Base-by-base conservation (phyloP, 305 asterid genomes). In the Solanum hybrid region DNA sequence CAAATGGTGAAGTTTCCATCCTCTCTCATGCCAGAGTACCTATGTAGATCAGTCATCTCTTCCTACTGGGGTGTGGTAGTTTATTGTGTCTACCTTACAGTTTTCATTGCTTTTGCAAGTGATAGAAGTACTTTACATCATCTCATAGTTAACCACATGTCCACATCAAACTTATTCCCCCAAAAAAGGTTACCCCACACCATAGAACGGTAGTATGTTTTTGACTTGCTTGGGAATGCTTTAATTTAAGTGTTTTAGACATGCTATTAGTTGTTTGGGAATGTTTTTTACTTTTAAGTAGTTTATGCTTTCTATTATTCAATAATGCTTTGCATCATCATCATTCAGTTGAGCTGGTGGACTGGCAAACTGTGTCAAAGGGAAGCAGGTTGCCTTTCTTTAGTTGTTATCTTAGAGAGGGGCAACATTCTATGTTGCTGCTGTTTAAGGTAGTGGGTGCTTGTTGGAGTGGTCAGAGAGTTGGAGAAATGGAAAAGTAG, bases 1-100 rank as follows among this genome's bases (percentile, higher is more conserved):
- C 92, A 89, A 92, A 90, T 88, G 98, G 99, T 97, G 93, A 94
- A 85, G 74, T 85, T 85, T 85, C 88, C 46, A 51, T 85, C 88
- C 88, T 57, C 76, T 57, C 88, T 85, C 42, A 33, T 57, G 46
- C 31, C 88, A 51, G 88, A 51, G 42, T 57, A 57, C 88, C 88
- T 57, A 85, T 51, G 88, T 85, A 84, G 88, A 84, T 31, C 75
- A 51, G 75, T 84, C 88, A 84, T 51, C 88, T 84, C 88, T 84
- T 74, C 31, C 88, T 84, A 31, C 88, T 51, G 75, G 37, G 74
- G 75, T 11, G 88, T 84, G 75, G 88, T 84, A 84, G 88, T 84
- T 84, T 84, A 20, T 84, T 84, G 88, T 22, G 88, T 84, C 88
- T 35, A 84, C 88, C 75, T 51, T 20, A 51, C 75, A 84, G 24